Base-by-base conservation (phyloP, 495 filamentous ascomycete genomes). In the Daldinia caldariorum region DNA sequence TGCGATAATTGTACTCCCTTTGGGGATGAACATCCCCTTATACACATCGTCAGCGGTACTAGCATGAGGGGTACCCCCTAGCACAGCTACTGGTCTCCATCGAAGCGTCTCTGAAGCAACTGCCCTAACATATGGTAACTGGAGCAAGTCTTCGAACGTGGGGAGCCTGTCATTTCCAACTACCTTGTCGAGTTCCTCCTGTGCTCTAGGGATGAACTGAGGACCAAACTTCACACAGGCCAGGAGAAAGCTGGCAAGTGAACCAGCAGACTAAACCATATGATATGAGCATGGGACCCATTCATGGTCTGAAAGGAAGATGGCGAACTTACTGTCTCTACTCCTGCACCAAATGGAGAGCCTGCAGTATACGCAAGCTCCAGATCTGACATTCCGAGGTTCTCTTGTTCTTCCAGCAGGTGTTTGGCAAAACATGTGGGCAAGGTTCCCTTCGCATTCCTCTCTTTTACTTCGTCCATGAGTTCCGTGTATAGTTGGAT, bases 341-440 rank as follows among this genome's bases (percentile, higher is more conserved):
- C 84, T 12, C 89, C 89, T 12, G 89, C 89, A 3, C 86, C 87
- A 62, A 90, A 90, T 5, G 90, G 79, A 0, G 83, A 83, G 10
- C 85, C 85, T 4, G 87, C 85, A 0, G 87, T 77, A 69, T 86
- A 88, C 1, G 83, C 83, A 58, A 88, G 79, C 70, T 89, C 84
- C 13, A 83, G 81, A 47, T 88, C 86, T 5, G 79, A 79, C 62
- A 84, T 83, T 4, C 80, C 79, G 34, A 83, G 74, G 18, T 73
- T 79, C 10, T 81, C 70, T 26, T 83, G 77, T 64, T 85, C 80
- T 41, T 82, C 77, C 45, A 87, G 74, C 2, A 87, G 68, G 7
- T 83, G 81, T 66, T 82, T 85, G 13, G 81, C 82, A 34, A 88
- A 83, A 45, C 82, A 85, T 34, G 81, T 78, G 7, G 79, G 83